Base-by-base conservation (phyloP, 306 rosid genomes). In the Hippophae gyantsensis region DNA sequence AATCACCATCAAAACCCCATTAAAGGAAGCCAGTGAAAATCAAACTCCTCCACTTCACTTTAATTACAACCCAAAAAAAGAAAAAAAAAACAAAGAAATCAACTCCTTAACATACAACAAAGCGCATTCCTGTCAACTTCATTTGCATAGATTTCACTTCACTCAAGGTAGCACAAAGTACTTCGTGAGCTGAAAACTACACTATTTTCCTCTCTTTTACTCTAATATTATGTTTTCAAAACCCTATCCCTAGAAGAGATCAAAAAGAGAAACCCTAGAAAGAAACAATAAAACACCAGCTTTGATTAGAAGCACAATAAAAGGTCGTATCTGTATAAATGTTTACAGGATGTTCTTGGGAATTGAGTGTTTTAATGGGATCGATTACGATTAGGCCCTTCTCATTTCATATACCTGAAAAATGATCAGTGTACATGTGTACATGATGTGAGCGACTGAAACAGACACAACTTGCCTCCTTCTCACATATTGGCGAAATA, bases 161-260 rank as follows among this genome's bases (percentile, higher is more conserved):
- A 49, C 63, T 61, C 57, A 51, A 14, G 43, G 52, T 52, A 18
- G 48, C 66, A 9, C 32, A 47, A 38, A 56, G 42, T 5, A 32
- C 27, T 13, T 54, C 11, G 42, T 27, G 43, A 46, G 48, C 11
- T 14, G 42, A 52, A 27, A 57, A 8, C 9, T 46, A 7, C 1
- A 7, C 8, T 40, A 10, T 14, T 53, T 43, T 45, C 32, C 26
- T 13, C 13, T 48, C 42, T 62, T 52, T 11, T 43, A 43, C 41
- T 14, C 23, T 46, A 9, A 41, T 25, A 48, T 65, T 59, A 57
- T 69, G 74, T 63, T 65, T 70, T 76, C 62, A 75, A 83, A 77
- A 32, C 38, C 38, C 38, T 32, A 32, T 32, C 83, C 86, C 84
- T 78, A 83, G 76, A 73, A 62, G 72, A 58, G 42, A 23, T 45